A percentile compares a stretch with the other conserved stretches of the same genome.
Conservation (phyloP, 2,329 filamentous ascomycete genomes). For the Alternaria brassicicola region DNA sequence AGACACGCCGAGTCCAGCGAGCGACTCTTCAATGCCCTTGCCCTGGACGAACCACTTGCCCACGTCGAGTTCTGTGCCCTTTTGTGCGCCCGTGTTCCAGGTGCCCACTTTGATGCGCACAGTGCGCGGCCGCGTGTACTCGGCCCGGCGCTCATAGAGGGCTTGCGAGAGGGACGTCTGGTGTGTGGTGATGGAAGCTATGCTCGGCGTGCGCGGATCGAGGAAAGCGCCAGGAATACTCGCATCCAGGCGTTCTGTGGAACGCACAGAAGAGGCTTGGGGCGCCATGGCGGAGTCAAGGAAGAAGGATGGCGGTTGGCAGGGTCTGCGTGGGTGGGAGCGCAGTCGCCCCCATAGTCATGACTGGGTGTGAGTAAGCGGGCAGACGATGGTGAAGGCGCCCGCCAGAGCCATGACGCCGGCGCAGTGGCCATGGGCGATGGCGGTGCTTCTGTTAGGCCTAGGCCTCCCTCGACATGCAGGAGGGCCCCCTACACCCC, state of each 20-base stretch:
- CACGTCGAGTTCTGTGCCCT: constrained; percentile 86
- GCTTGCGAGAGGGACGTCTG: constrained; percentile 60
- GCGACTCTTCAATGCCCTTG: constrained; percentile 68
- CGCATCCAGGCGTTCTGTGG: constrained; percentile 48
- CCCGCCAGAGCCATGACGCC: constrained; percentile 4
- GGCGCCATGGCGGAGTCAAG: constrained; percentile 37
- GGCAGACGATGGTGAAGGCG: constrained; percentile 16
- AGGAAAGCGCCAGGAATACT: constrained; percentile 59
- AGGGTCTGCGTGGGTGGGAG: background rate
- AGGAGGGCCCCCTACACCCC: background rate
- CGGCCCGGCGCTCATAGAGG: constrained; percentile 73
- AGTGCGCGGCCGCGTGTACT: constrained; percentile 77
- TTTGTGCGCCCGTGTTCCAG: constrained; percentile 90
- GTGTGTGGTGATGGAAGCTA: constrained; percentile 45
- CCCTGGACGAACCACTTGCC: constrained; percentile 86
- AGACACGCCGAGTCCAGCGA: constrained; percentile 60
- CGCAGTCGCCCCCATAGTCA: constrained; percentile 15
- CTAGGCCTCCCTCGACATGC: constrained; percentile 4
- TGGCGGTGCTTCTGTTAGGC: constrained; percentile 5
- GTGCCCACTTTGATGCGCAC: constrained; percentile 88
- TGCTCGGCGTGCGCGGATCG: constrained; percentile 26
- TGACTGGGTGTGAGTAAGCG: constrained; percentile 9
- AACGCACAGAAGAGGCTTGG: constrained; percentile 28
- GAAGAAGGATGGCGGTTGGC: background rate
- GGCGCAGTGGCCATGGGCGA: background rate